A percentile compares a stretch with the other conserved stretches of the same genome.
These are phyloP conservation scores for Leptodontidium sp. DNA, from an alignment of 2,329 filamentous ascomycete genomes.

Conservation along the genomic window DNA sequence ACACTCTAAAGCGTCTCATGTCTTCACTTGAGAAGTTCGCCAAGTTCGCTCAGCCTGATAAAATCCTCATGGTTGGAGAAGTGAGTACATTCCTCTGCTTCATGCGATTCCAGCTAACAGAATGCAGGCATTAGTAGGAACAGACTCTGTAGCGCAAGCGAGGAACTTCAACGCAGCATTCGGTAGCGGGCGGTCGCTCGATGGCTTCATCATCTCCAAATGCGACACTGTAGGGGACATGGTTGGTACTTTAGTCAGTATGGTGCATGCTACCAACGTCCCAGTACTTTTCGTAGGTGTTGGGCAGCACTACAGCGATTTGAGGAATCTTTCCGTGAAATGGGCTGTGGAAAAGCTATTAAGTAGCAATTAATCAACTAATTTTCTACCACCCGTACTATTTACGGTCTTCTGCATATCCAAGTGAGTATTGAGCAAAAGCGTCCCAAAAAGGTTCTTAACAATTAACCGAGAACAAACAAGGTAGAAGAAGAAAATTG, in stretches of 20 bases:
- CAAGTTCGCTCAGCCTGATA: slow-evolving; percentile 94
- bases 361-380: slow-evolving; percentile 44
- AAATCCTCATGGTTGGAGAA: slow-evolving; percentile 95
- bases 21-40: slow-evolving; percentile 96
- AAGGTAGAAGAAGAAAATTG: neutral
- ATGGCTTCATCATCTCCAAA: slow-evolving; percentile 98
- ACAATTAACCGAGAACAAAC: slow-evolving; percentile 1
- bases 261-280: slow-evolving; percentile 96
- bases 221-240: slow-evolving; percentile 99
- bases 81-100: slow-evolving; percentile 28
- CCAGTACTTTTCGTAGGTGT: slow-evolving; percentile 92
- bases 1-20: slow-evolving; percentile 73
- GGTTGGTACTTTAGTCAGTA: slow-evolving; percentile 85
- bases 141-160: slow-evolving; percentile 93
- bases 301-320: slow-evolving; percentile 73
- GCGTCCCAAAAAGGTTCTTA: neutral
- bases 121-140: slow-evolving; percentile 82
- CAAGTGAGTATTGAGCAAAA: neutral
- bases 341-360: slow-evolving; percentile 75
- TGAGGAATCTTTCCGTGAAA: slow-evolving; percentile 73
- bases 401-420: neutral
- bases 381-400: slow-evolving; percentile 10
- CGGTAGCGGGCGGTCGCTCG: slow-evolving; percentile 79
- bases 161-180: slow-evolving; percentile 96
- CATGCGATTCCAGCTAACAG: slow-evolving; percentile 25